These are phyloP conservation scores for Hypoxylon rubiginosum DNA, from an alignment of 2,329 filamentous ascomycete species.

Conservation along the genomic window DNA sequence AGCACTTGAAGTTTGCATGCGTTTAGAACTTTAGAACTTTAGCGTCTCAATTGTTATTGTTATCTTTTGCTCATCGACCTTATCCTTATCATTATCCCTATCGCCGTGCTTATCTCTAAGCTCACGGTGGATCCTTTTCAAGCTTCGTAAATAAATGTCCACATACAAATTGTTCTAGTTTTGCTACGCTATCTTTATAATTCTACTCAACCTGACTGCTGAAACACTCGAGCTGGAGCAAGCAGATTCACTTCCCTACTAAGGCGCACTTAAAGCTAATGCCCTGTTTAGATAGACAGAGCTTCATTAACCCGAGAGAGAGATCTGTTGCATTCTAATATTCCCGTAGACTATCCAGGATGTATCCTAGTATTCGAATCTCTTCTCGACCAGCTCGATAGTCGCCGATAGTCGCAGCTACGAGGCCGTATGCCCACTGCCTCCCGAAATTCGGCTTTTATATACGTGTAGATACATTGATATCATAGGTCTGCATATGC, in stretches of 20 bases:
- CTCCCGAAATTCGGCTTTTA: neutral
- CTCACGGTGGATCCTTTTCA: constrained; percentile 22
- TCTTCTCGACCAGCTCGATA: constrained; percentile 34
- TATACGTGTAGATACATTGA: constrained; percentile 1
- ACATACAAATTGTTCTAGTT: constrained; percentile 11
- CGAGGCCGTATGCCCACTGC: constrained; percentile 1
- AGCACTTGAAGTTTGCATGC: constrained; percentile 9
- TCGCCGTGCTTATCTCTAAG: neutral
- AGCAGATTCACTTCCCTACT: neutral
- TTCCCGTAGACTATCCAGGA: constrained; percentile 29
- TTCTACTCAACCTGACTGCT: constrained; percentile 3
- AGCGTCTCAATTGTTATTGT: constrained; percentile 16
- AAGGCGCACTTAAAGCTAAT: neutral
- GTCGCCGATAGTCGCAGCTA: constrained; percentile 30
- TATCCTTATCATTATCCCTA: constrained; percentile 32
- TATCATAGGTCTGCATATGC: constrained; percentile 14
- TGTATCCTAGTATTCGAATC: constrained; percentile 26
- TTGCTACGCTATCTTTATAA: constrained; percentile 19
- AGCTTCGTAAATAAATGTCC: neutral
- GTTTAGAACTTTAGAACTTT: neutral
- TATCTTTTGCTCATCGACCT: constrained; percentile 8
- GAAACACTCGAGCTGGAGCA: constrained; percentile 2
- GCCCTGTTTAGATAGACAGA: neutral
- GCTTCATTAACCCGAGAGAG: constrained; percentile 7
- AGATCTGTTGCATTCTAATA: constrained; percentile 16